A percentile compares a stretch with the other conserved stretches of the same genome.
phyloP scores from a whole-genome alignment of 2,329 filamentous ascomycete genomes.

The Neonectria coccinea region DNA sequence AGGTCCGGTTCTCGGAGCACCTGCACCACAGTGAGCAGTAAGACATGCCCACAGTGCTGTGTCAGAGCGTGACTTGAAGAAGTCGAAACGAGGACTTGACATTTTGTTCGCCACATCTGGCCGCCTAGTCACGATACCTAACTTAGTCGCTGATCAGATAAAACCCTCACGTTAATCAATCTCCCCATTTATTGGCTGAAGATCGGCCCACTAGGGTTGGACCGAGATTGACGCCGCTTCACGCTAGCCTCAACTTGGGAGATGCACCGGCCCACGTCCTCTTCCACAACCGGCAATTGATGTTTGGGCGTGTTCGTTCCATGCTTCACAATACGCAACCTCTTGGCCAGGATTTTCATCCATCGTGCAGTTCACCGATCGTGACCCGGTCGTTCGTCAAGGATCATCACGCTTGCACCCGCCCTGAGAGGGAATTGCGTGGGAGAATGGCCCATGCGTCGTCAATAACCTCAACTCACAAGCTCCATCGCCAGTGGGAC shows the following conservation, averaged over 20 bases:
- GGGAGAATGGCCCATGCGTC: background rate
- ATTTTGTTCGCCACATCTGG: conserved; percentile 5
- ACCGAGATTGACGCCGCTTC: conserved; percentile 5
- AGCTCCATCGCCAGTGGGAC: background rate
- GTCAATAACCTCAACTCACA: background rate
- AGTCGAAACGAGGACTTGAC: background rate
- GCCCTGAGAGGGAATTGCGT: background rate
- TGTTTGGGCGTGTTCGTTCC: background rate
- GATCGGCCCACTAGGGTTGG: conserved; percentile 11
- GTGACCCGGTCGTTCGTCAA: conserved; percentile 8
- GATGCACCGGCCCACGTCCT: conserved; percentile 1
- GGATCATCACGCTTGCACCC: conserved; percentile 5
- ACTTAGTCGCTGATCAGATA: conserved; percentile 23
- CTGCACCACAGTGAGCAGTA: background rate
- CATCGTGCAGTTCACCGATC: conserved; percentile 6
- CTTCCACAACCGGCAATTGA: conserved; percentile 4
- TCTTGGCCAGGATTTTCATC: conserved; percentile 12
- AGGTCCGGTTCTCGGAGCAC: conserved; percentile 21
- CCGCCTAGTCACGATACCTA: background rate
- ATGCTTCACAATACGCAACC: background rate
- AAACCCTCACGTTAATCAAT: conserved; percentile 18
- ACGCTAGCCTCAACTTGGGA: conserved; percentile 6
- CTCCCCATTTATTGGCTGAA: conserved; percentile 16
- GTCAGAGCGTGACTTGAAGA: background rate
- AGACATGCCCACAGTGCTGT: background rate